phyloP scores from a whole-genome alignment of 2,329 filamentous ascomycete genomes.

The Diaporthe sp. region DNA sequence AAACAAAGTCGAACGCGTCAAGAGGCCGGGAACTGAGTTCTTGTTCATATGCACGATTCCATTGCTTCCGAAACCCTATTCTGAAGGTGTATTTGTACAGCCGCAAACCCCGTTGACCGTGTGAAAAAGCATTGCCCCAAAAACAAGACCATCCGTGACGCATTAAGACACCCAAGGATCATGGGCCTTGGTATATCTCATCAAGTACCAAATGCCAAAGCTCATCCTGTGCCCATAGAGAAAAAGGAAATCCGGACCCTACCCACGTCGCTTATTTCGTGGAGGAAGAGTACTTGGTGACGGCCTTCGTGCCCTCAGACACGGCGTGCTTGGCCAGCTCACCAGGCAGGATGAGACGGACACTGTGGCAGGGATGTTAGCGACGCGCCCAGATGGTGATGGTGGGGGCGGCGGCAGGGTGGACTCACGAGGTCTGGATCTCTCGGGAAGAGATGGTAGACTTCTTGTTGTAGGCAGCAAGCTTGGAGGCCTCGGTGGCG shows the following conservation, averaged over 20 bases:
- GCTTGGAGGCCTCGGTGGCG: constrained; percentile 97
- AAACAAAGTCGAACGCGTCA: neutral
- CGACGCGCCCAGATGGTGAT: too few species aligned
- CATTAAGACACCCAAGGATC: constrained; percentile 72
- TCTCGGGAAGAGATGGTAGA: constrained; percentile 99
- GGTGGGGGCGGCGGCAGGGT: constrained; percentile 50
- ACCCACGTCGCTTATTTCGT: constrained; percentile 82
- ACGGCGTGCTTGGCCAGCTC: constrained; percentile 99
- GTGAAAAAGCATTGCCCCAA: constrained; percentile 75
- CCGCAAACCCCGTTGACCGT: constrained; percentile 77
- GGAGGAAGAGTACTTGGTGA: constrained; percentile 99
- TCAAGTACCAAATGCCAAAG: constrained; percentile 69
- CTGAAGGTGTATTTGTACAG: constrained; percentile 77
- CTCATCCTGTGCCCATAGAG: constrained; percentile 64
- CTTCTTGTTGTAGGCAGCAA: constrained; percentile 99
- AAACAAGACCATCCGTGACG: constrained; percentile 74
- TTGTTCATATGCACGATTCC: constrained; percentile 68
- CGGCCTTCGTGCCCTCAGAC: constrained; percentile 99
- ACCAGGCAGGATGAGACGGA: constrained; percentile 96
- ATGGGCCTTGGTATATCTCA: constrained; percentile 59
- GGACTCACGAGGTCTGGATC: constrained; percentile 91
- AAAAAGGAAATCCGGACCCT: constrained; percentile 62
- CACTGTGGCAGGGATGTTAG: constrained; percentile 54
- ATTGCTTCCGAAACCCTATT: constrained; percentile 70
- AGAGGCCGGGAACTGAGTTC: neutral